phyloP scores from a whole-genome alignment of 768 basidiomycete genomes.

The Pulveroboletus frians region DNA sequence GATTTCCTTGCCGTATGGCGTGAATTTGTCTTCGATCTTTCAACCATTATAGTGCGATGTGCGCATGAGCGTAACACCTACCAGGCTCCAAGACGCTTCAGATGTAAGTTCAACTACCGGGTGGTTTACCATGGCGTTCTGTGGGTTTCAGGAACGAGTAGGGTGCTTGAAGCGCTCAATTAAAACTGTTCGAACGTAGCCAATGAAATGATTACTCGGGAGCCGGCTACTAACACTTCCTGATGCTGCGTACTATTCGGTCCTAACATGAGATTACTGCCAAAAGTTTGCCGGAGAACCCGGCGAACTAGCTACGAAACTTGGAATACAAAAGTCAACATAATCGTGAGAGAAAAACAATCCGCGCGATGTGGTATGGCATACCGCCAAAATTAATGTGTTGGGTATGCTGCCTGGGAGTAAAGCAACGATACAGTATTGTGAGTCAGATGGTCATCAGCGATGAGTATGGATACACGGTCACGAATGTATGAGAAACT shows the following conservation, averaged over 20 bases:
- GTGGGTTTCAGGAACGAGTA: neutral
- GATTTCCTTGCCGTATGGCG: conserved; percentile 81
- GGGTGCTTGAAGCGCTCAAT: too few relatives aligned
- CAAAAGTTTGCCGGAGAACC: neutral
- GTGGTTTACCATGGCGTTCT: conserved; percentile 50
- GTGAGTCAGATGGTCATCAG: conserved; percentile 14
- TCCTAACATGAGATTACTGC: neutral
- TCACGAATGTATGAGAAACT: conserved; percentile 6
- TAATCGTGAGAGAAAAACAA: neutral
- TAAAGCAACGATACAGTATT: conserved; percentile 26
- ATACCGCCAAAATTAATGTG: conserved; percentile 22
- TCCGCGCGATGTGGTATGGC: neutral
- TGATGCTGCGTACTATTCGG: neutral
- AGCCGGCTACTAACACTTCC: conserved; percentile 11
- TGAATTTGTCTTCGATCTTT: conserved; percentile 90
- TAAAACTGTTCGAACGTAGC: too few relatives aligned
- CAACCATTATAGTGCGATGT: conserved; percentile 2
- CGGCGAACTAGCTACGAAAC: conserved; percentile 1
- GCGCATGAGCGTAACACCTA: conserved; percentile 30
- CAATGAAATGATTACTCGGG: neutral
- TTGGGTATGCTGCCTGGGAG: conserved; percentile 23
- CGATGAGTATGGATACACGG: conserved; percentile 30
- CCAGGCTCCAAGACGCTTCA: conserved; percentile 83
- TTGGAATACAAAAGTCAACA: conserved; percentile 8
- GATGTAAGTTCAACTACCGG: conserved; percentile 76